Conservation (phyloP, 2,329 filamentous ascomycete species). For the Talaromyces sp. region DNA sequence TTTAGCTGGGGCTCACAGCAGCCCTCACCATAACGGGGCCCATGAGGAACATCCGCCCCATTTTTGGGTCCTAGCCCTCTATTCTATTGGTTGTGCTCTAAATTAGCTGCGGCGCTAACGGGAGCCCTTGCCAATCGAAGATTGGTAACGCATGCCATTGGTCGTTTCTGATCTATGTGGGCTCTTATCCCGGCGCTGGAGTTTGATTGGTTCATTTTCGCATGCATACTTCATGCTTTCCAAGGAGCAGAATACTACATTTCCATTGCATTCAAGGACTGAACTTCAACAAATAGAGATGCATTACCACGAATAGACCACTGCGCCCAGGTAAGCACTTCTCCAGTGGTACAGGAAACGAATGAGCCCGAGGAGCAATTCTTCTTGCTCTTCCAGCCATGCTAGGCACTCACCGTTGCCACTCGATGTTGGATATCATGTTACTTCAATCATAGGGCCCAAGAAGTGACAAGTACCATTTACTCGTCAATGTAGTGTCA, state of each 20-base stretch:
- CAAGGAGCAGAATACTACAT: too few species aligned
- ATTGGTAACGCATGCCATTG: not conserved
- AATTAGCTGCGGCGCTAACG: not conserved
- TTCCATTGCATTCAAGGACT: too few species aligned
- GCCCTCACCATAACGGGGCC: not conserved
- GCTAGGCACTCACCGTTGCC: too few species aligned
- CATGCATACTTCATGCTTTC: not conserved
- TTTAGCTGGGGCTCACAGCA: not conserved
- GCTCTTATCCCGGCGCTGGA: not conserved
- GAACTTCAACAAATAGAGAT: not conserved
- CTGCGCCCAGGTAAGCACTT: not conserved
- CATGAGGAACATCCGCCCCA: not conserved
- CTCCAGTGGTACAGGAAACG: too few species aligned
- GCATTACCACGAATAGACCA: not conserved
- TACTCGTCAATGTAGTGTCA: too few species aligned
- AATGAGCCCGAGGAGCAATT: not conserved
- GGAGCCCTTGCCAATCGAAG: not conserved
- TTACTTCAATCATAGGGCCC: too few species aligned
- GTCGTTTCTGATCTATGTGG: not conserved
- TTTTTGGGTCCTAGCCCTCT: not conserved
- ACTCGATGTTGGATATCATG: too few species aligned
- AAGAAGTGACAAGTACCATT: too few species aligned
- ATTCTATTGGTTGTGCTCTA: not conserved
- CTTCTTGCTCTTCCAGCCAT: not conserved
- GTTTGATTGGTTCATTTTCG: not conserved